Conservation (phyloP, 768 basidiomycete species). For the Suillus plorans region DNA sequence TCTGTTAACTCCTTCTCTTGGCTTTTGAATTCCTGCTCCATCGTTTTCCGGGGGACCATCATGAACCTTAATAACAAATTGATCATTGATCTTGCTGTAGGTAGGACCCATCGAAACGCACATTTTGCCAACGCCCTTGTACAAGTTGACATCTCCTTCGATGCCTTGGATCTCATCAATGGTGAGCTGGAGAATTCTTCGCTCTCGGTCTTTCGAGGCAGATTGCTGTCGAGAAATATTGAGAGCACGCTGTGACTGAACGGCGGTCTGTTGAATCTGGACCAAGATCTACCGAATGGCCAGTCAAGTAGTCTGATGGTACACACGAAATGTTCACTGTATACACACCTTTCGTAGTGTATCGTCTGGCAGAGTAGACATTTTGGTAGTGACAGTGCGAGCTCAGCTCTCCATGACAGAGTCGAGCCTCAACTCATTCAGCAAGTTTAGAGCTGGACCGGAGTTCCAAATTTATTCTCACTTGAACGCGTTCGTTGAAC, state of each 20-base stretch:
- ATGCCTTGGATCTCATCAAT: slow-evolving; percentile 77
- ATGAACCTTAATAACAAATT: slow-evolving; percentile 67
- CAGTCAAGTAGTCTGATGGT: slow-evolving; percentile 18
- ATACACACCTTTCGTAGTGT: slow-evolving; percentile 70
- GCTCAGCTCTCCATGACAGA: background rate
- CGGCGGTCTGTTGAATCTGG: slow-evolving; percentile 90
- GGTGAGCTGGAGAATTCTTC: slow-evolving; percentile 86
- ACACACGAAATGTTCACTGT: background rate
- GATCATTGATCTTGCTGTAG: slow-evolving; percentile 3
- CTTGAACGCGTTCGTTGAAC: slow-evolving; percentile 23
- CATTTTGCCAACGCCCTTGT: slow-evolving; percentile 97
- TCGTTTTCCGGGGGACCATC: slow-evolving; percentile 74
- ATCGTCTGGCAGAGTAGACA: slow-evolving; percentile 72
- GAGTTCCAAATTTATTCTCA: slow-evolving; percentile 35
- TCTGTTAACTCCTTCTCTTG: slow-evolving; percentile 85
- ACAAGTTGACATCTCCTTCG: slow-evolving; percentile 74
- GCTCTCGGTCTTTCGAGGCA: slow-evolving; percentile 81
- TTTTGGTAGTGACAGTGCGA: slow-evolving; percentile 27
- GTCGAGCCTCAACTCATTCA: background rate
- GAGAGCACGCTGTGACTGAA: slow-evolving; percentile 81
- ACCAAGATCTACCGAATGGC: slow-evolving; percentile 66
- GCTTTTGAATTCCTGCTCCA: slow-evolving; percentile 71
- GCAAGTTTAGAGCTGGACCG: slow-evolving; percentile 14
- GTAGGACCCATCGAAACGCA: slow-evolving; percentile 29
- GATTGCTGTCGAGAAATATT: slow-evolving; percentile 74